Evolutionary conservation across 2,329 filamentous ascomycete genomes (phyloP).

Genomic region (Pseudopithomyces maydicus): DNA sequence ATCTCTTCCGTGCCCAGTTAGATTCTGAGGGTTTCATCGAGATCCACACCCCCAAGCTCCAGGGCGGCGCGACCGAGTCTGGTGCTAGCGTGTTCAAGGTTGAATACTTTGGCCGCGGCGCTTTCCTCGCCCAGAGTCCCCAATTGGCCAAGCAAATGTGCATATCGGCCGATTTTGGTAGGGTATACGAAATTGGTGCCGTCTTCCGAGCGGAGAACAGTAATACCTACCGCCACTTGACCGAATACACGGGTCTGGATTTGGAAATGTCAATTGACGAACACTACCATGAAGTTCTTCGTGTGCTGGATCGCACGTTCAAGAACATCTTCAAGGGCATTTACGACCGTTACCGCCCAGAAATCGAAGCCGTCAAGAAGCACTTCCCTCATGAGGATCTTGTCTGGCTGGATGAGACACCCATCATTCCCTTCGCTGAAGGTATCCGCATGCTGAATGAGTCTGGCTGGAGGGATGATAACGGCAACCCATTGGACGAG

Average conservation of each 20-base stretch:
- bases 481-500: constrained; percentile 71
- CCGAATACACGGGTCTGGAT: constrained; percentile 92
- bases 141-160: constrained; percentile 93
- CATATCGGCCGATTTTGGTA: constrained; percentile 85
- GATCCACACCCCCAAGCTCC: constrained; percentile 91
- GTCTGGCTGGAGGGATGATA: constrained; percentile 76
- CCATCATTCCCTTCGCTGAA: constrained; percentile 78
- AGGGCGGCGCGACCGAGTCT: constrained; percentile 88
- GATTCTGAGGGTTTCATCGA: constrained; percentile 82
- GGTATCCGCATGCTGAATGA: constrained; percentile 81
- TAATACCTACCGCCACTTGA: constrained; percentile 92
- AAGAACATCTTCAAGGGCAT: constrained; percentile 78
- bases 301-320: constrained; percentile 77
- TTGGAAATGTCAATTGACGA: constrained; percentile 89
- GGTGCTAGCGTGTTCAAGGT: constrained; percentile 90
- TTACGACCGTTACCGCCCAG: constrained; percentile 69
- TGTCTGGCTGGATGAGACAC: constrained; percentile 84
- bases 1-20: constrained; percentile 77
- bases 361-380: constrained; percentile 79
- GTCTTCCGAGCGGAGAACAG: constrained; percentile 96
- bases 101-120: constrained; percentile 85
- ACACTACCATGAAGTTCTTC: constrained; percentile 86
- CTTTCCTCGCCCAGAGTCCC: constrained; percentile 89
- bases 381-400: constrained; percentile 88
- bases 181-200: constrained; percentile 86